Percentiles rank a stretch among this genome's conserved stretches.
phyloP scores from a whole-genome alignment of 164 flowering plant genomes.

The Annona cherimola region DNA sequence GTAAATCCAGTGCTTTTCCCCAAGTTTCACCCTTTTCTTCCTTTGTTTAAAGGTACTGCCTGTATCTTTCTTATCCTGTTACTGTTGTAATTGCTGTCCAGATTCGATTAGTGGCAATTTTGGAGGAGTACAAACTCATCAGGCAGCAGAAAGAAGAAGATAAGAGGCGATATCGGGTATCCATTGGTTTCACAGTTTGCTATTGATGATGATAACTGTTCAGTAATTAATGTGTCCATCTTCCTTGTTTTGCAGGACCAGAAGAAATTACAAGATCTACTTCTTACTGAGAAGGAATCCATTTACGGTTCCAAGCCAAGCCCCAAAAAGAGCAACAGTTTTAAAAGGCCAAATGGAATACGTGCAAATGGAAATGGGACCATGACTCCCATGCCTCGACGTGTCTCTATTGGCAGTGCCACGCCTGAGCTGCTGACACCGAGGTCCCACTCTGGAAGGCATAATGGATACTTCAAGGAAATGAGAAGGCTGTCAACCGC shows the following conservation, averaged over 20 bases:
- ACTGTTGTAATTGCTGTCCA: conserved; percentile 19
- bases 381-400: conserved; percentile 74
- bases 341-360: conserved; percentile 57
- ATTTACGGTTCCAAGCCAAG: conserved; percentile 91
- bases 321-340: conserved; percentile 69
- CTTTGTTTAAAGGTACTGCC: neutral
- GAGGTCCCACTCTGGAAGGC: conserved; percentile 77
- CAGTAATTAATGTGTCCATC: neutral
- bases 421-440: conserved; percentile 76
- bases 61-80: neutral
- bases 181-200: neutral
- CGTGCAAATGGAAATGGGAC: conserved; percentile 76
- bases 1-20: conserved; percentile 32
- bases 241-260: conserved; percentile 49
- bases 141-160: conserved; percentile 79
- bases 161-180: conserved; percentile 70
- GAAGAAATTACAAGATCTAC: conserved; percentile 85
- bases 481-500: conserved; percentile 71
- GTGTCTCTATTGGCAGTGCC: conserved; percentile 55
- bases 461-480: conserved; percentile 81
- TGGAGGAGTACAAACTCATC: conserved; percentile 75
- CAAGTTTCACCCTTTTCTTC: neutral
- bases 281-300: conserved; percentile 75
- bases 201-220: neutral
- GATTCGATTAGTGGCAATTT: conserved; percentile 60